Evolutionary conservation across 2,329 filamentous ascomycete genomes (phyloP).

Genomic region (Arachnomyces sp.): DNA sequence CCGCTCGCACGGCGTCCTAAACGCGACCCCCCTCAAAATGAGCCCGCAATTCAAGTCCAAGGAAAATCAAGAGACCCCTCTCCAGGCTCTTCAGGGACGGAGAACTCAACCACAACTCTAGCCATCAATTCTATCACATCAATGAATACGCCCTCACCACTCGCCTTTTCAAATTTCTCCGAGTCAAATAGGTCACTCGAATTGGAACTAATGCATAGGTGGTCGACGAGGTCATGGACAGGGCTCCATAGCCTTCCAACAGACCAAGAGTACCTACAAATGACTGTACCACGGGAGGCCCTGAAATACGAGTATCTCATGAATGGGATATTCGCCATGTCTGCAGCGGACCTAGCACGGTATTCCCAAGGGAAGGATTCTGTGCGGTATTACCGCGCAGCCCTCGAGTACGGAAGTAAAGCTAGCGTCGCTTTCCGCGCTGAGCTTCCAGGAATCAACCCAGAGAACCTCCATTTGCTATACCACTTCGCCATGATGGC

Average conservation of each 20-base stretch:
- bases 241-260: conserved; percentile 25
- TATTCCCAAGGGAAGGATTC: conserved; percentile 10
- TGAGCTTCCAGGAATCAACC: conserved; percentile 21
- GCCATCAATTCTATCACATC: too few species aligned
- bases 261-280: conserved; percentile 28
- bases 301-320: conserved; percentile 35
- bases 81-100: too few species aligned
- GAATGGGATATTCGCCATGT: conserved; percentile 30
- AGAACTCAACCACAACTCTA: too few species aligned
- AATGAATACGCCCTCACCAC: background rate
- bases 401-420: conserved; percentile 28
- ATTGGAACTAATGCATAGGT: conserved; percentile 39
- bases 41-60: too few species aligned
- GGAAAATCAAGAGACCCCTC: too few species aligned
- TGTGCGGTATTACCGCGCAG: conserved; percentile 21
- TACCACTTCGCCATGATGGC: conserved; percentile 26
- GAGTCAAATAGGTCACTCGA: conserved; percentile 26
- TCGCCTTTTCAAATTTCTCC: conserved; percentile 2
- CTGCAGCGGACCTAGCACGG: conserved; percentile 27
- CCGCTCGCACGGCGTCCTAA: background rate
- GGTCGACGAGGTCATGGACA: conserved; percentile 33
- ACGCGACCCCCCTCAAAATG: too few species aligned
- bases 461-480: conserved; percentile 18
- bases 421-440: conserved; percentile 25
- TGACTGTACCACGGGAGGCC: conserved; percentile 25